Percentiles rank a stretch among this genome's conserved stretches.
These are phyloP conservation scores for Hypoxylon cercidicola DNA, from an alignment of 495 filamentous ascomycete species.

Conservation along the genomic window DNA sequence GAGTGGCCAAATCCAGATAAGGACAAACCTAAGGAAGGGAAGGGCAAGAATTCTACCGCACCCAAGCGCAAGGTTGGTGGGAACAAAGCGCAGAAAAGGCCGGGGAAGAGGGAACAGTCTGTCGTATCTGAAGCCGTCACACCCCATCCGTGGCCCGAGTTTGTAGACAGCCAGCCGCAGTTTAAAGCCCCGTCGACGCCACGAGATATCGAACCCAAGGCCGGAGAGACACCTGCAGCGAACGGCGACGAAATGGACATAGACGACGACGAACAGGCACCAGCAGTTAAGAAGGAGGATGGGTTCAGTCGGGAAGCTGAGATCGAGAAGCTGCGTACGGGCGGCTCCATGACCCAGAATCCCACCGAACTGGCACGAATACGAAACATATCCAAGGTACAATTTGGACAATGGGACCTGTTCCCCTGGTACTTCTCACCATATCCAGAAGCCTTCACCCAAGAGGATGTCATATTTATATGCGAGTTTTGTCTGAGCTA, in stretches of 20 bases:
- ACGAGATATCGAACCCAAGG: slow-evolving; percentile 51
- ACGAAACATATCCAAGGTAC: slow-evolving; percentile 88
- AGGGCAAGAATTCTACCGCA: slow-evolving; percentile 55
- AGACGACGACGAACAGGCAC: slow-evolving; percentile 55
- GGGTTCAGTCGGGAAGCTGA: slow-evolving; percentile 87
- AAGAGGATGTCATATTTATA: slow-evolving; percentile 90
- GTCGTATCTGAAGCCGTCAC: slow-evolving; percentile 58
- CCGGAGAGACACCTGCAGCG: slow-evolving; percentile 55
- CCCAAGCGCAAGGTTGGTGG: slow-evolving; percentile 58
- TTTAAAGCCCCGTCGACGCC: slow-evolving; percentile 49
- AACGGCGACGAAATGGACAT: slow-evolving; percentile 63
- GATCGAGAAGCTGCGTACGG: slow-evolving; percentile 92
- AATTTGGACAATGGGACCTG: slow-evolving; percentile 91
- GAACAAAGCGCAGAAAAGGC: slow-evolving; percentile 67
- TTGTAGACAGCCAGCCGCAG: slow-evolving; percentile 43
- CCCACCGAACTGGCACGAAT: slow-evolving; percentile 97
- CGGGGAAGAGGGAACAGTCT: slow-evolving; percentile 59
- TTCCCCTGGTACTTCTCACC: slow-evolving; percentile 99
- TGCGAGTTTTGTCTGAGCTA: slow-evolving; percentile 98
- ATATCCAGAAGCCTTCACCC: slow-evolving; percentile 87
- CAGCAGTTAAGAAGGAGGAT: slow-evolving; percentile 54
- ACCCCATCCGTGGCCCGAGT: slow-evolving; percentile 56
- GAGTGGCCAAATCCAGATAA: slow-evolving; percentile 69
- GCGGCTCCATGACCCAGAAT: slow-evolving; percentile 98
- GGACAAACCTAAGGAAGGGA: slow-evolving; percentile 63